Conservation (phyloP, 2,329 filamentous ascomycete genomes). For the Hypoxylon sp. region DNA sequence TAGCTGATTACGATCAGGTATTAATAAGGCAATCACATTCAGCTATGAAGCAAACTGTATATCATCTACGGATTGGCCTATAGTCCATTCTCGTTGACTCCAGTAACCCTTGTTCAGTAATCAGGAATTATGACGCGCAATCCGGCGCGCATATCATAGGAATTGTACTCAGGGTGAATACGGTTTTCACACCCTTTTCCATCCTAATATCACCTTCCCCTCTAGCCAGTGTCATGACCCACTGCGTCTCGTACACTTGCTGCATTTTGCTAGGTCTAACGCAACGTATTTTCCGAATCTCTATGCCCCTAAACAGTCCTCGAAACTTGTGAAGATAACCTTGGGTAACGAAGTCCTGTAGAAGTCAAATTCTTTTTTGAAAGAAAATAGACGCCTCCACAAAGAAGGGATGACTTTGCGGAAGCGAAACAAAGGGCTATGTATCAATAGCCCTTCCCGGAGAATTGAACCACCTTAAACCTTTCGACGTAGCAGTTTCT, state of each 20-base stretch:
- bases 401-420: slow-evolving; percentile 4
- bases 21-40: slow-evolving; percentile 11
- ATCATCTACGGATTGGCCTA: slow-evolving; percentile 21
- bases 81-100: slow-evolving; percentile 28
- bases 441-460: not conserved
- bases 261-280: slow-evolving; percentile 21
- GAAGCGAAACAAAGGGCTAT: slow-evolving; percentile 1
- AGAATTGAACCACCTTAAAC: slow-evolving; percentile 46
- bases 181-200: slow-evolving; percentile 5
- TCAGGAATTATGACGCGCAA: slow-evolving; percentile 5
- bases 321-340: not conserved
- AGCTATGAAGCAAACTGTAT: slow-evolving; percentile 30
- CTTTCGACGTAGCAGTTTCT: slow-evolving; percentile 68
- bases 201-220: not conserved
- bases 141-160: slow-evolving; percentile 1
- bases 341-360: not conserved
- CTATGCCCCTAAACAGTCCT: slow-evolving; percentile 2
- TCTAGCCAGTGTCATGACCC: not conserved
- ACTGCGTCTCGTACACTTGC: slow-evolving; percentile 2
- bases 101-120: slow-evolving; percentile 7
- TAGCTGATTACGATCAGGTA: slow-evolving; percentile 7
- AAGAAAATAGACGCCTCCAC: not conserved
- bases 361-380: not conserved
- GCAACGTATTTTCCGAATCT: slow-evolving; percentile 18
- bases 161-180: slow-evolving; percentile 12